Conservation (phyloP, 2,329 filamentous ascomycete genomes). For the Xylariaceae sp. region DNA sequence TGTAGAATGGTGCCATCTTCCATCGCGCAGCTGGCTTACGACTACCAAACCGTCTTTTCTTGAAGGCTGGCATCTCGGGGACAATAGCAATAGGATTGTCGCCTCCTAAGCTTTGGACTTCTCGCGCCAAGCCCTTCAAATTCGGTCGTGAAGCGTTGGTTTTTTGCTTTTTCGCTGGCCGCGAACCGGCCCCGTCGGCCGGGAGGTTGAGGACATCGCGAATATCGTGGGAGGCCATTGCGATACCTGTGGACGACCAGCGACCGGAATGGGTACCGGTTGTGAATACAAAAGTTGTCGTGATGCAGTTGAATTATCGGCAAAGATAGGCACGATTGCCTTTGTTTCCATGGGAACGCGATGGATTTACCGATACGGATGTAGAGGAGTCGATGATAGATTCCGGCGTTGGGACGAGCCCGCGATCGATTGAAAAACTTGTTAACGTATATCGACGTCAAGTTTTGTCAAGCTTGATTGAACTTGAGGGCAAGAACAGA, state of each 20-base stretch:
- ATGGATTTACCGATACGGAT: too few relatives aligned
- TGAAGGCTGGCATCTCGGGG: constrained; percentile 54
- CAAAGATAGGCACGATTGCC: too few relatives aligned
- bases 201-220: constrained; percentile 84
- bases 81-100: constrained; percentile 64
- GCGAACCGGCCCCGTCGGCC: constrained; percentile 47
- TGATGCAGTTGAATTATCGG: neutral
- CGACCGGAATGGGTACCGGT: neutral
- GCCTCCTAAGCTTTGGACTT: constrained; percentile 60
- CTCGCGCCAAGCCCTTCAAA: constrained; percentile 58
- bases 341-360: too few relatives aligned
- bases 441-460: too few relatives aligned
- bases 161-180: constrained; percentile 71
- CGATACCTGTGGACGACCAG: constrained; percentile 20
- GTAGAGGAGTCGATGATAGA: too few relatives aligned
- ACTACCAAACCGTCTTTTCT: constrained; percentile 50
- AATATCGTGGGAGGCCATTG: constrained; percentile 71
- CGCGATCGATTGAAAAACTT: too few relatives aligned
- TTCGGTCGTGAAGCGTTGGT: constrained; percentile 53
- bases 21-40: constrained; percentile 55
- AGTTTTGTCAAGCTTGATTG: too few relatives aligned
- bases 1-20: constrained; percentile 67
- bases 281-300: neutral
- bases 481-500: too few relatives aligned
- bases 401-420: too few relatives aligned